These are phyloP conservation scores for Aurifilum marmelostoma DNA, from an alignment of 2,329 filamentous ascomycete genomes.

Conservation along the genomic window DNA sequence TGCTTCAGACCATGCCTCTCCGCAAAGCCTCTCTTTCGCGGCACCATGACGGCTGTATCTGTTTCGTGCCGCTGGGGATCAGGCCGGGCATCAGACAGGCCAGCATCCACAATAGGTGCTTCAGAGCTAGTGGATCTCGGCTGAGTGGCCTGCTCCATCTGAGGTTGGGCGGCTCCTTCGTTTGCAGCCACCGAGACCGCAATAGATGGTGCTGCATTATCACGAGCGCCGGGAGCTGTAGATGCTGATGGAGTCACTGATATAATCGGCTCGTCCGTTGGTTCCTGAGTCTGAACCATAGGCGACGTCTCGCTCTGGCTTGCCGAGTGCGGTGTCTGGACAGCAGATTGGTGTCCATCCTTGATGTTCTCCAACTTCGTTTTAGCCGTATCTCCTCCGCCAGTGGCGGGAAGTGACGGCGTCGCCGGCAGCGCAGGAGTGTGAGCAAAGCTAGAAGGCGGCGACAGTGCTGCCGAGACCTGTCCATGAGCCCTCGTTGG, in stretches of 20 bases:
- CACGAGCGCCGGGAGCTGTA: background rate
- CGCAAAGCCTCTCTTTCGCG: constrained; percentile 19
- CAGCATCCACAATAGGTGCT: constrained; percentile 7
- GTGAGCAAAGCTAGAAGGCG: background rate
- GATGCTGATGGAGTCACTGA: background rate
- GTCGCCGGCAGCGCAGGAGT: background rate
- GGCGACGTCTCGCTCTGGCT: background rate
- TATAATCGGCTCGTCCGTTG: background rate
- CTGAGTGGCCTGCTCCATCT: background rate
- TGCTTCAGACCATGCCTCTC: constrained; percentile 41
- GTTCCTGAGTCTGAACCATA: background rate
- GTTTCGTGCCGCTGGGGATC: constrained; percentile 4
- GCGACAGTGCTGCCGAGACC: background rate
- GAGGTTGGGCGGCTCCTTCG: background rate
- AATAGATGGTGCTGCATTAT: background rate
- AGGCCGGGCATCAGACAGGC: background rate
- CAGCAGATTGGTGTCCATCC: constrained; percentile 1
- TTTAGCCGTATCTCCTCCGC: background rate
- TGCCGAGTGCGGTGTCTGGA: background rate
- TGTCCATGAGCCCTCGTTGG: background rate
- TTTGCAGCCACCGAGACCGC: background rate
- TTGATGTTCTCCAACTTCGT: background rate
- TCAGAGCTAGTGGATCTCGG: background rate
- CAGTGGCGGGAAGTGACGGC: background rate
- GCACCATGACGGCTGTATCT: background rate